Evolutionary conservation across 164 flowering plant species (phyloP).

Genomic region (Liquidambar formosana): DNA sequence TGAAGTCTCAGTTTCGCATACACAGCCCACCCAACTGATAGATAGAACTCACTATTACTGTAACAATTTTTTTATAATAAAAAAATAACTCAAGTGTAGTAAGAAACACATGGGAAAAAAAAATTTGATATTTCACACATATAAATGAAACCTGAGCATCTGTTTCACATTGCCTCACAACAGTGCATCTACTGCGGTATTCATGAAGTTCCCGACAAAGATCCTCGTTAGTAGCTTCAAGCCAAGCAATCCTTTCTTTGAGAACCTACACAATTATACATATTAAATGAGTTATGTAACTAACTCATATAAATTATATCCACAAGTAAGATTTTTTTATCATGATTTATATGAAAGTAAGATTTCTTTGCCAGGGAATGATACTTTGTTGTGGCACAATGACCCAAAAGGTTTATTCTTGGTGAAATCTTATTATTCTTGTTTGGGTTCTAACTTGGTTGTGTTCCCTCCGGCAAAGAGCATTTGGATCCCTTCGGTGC

Average conservation of each 20-base stretch:
- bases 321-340: background rate
- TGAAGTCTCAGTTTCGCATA: conserved; percentile 9
- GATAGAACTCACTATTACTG: background rate
- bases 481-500: too few species aligned
- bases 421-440: too few species aligned
- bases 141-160: conserved; percentile 44
- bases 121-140: background rate
- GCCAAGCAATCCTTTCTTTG: conserved; percentile 90
- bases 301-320: background rate
- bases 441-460: too few species aligned
- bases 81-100: background rate
- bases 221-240: conserved; percentile 88
- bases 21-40: background rate
- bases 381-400: too few species aligned
- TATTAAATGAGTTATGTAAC: background rate
- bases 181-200: conserved; percentile 56
- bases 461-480: too few species aligned
- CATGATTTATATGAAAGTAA: too few species aligned
- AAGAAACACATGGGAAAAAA: background rate
- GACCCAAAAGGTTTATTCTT: too few species aligned
- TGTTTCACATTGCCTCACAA: conserved; percentile 47
- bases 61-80: background rate
- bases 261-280: conserved; percentile 53
- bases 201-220: conserved; percentile 82
- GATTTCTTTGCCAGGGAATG: too few species aligned